These are phyloP conservation scores for Pseudogymnoascus sp. DNA, from an alignment of 2,329 filamentous ascomycete genomes.

Conservation along the genomic window DNA sequence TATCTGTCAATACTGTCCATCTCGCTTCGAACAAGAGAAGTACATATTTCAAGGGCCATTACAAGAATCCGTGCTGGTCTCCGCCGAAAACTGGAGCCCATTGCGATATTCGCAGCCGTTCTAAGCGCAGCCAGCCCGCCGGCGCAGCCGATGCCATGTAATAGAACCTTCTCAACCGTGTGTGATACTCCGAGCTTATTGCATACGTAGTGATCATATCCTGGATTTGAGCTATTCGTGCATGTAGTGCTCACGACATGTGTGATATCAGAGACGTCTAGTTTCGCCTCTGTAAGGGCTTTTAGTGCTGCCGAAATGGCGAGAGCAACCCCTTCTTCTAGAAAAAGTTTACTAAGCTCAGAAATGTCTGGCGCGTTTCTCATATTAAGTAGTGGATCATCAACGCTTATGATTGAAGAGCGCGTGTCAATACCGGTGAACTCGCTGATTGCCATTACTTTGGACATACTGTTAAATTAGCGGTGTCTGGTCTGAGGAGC, in stretches of 20 bases:
- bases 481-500: slow-evolving; percentile 3
- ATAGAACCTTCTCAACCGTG: slow-evolving; percentile 53
- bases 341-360: slow-evolving; percentile 47
- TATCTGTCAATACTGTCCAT: slow-evolving; percentile 51
- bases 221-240: slow-evolving; percentile 61
- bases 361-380: slow-evolving; percentile 43
- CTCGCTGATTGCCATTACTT: slow-evolving; percentile 54
- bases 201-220: slow-evolving; percentile 58
- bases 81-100: slow-evolving; percentile 51
- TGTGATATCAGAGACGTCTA: slow-evolving; percentile 48
- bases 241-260: slow-evolving; percentile 62
- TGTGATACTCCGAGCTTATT: slow-evolving; percentile 49
- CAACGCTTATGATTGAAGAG: slow-evolving; percentile 52
- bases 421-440: slow-evolving; percentile 57
- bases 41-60: slow-evolving; percentile 55
- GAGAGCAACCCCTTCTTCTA: slow-evolving; percentile 49
- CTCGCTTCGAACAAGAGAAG: slow-evolving; percentile 54
- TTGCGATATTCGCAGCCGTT: slow-evolving; percentile 57
- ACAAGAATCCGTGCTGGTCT: slow-evolving; percentile 56
- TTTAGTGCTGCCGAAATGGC: slow-evolving; percentile 47
- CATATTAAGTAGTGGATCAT: slow-evolving; percentile 54
- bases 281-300: slow-evolving; percentile 45
- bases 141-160: slow-evolving; percentile 59
- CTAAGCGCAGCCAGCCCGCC: slow-evolving; percentile 54
- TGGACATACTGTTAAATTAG: slow-evolving; percentile 43